Percentiles rank a stretch among this genome's conserved stretches.
phyloP scores from a whole-genome alignment of 176 grass and related monocot species.

The Aegilops longissima region DNA sequence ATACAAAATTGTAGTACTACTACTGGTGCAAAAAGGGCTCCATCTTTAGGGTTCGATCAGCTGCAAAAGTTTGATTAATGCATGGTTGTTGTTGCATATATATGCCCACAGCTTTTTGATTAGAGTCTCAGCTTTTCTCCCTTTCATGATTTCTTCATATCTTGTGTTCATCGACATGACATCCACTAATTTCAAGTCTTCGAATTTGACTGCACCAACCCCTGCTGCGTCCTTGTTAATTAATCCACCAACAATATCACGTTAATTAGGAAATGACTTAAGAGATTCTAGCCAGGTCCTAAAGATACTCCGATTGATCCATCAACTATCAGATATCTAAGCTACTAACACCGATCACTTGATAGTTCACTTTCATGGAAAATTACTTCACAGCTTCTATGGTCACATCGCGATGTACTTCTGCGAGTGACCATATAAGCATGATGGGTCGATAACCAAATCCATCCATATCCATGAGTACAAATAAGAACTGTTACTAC shows the following conservation, averaged over 20 bases:
- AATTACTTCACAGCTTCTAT: conserved; percentile 26
- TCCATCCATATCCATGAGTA: not conserved
- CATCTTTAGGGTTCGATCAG: conserved; percentile 36
- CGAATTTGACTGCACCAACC: conserved; percentile 36
- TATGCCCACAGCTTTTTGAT: conserved; percentile 11
- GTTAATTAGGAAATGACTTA: conserved; percentile 13
- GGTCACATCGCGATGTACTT: not conserved
- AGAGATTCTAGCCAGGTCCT: not conserved
- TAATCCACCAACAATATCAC: conserved; percentile 6
- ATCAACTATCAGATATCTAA: not conserved
- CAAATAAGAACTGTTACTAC: not conserved
- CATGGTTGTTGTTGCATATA: not conserved
- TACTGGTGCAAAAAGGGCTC: not conserved
- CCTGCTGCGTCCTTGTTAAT: conserved; percentile 23
- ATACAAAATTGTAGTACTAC: conserved; percentile 6
- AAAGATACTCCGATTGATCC: not conserved
- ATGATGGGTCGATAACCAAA: conserved; percentile 40
- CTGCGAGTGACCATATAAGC: not conserved
- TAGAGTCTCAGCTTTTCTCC: not conserved
- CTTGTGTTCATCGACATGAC: conserved; percentile 9
- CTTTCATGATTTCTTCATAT: conserved; percentile 25
- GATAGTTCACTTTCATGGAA: conserved; percentile 30
- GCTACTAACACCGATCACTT: not conserved
- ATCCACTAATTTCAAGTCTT: not conserved
- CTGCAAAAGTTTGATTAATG: not conserved